phyloP scores from a whole-genome alignment of 2,329 filamentous ascomycete species.

The Sarocladium strictum region DNA sequence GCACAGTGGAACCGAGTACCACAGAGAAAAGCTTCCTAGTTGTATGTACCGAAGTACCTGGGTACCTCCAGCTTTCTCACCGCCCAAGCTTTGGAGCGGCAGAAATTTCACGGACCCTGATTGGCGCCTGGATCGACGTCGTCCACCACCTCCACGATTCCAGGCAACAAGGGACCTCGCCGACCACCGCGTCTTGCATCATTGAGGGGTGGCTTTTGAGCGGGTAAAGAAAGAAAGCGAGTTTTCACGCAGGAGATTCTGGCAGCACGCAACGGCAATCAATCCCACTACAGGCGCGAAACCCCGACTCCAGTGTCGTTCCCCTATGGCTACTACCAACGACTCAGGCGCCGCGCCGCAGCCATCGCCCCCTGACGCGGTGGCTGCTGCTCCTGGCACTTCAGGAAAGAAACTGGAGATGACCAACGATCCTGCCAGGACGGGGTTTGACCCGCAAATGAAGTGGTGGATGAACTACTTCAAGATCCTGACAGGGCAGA shows the following conservation, averaged over 20 bases:
- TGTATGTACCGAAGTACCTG: constrained; percentile 1
- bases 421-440: constrained; percentile 53
- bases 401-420: constrained; percentile 26
- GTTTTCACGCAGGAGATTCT: constrained; percentile 5
- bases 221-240: constrained; percentile 9
- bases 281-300: background rate
- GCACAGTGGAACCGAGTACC: constrained; percentile 8
- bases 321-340: constrained; percentile 10
- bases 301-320: background rate
- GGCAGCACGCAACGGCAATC: constrained; percentile 7
- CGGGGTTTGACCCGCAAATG: constrained; percentile 56
- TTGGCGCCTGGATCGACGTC: background rate
- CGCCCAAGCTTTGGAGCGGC: background rate
- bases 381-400: background rate
- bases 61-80: background rate
- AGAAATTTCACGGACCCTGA: constrained; percentile 2
- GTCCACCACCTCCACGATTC: constrained; percentile 8
- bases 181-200: constrained; percentile 9
- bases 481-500: constrained; percentile 67
- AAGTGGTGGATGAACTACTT: constrained; percentile 80
- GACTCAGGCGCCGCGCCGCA: background rate
- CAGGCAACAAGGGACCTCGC: constrained; percentile 7
- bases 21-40: too few species aligned
- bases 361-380: background rate
- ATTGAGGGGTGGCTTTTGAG: constrained; percentile 8